A percentile compares a stretch with the other conserved stretches of the same genome.
Conservation (phyloP, 306 rosid genomes). For the Cicer bijugum region DNA sequence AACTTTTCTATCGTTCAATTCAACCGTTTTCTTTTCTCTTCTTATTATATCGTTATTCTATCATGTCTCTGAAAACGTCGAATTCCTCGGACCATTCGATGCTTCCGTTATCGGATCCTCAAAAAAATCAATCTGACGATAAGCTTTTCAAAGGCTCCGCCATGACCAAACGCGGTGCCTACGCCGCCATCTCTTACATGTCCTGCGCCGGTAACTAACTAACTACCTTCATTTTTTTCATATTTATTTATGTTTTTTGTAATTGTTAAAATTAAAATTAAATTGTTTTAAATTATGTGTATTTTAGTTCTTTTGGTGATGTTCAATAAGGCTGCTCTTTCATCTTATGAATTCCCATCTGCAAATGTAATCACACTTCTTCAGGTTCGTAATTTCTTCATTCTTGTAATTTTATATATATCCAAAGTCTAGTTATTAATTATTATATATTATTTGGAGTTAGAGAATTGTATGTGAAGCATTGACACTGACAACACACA, state of each 20-base stretch:
- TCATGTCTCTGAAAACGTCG: constrained; percentile 55
- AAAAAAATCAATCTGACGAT: constrained; percentile 52
- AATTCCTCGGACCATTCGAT: constrained; percentile 53
- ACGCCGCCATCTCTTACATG: constrained; percentile 90
- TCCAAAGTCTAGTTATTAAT: not conserved
- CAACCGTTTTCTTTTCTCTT: not conserved
- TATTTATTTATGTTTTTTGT: not conserved
- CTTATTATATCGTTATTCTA: not conserved
- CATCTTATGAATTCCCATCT: constrained; percentile 80
- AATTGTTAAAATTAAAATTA: not conserved
- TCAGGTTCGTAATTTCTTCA: constrained; percentile 61
- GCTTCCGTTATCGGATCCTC: constrained; percentile 80
- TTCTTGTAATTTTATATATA: not conserved
- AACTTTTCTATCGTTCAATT: not conserved
- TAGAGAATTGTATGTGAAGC: not conserved
- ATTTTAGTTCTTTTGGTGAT: constrained; percentile 80
- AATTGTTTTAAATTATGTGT: not conserved
- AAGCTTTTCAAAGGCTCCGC: constrained; percentile 84
- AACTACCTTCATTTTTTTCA: not conserved
- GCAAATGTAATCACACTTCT: constrained; percentile 89
- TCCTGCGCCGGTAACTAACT: constrained; percentile 69
- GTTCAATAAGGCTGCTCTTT: constrained; percentile 96
- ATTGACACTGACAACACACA: too few species aligned
- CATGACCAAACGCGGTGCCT: constrained; percentile 89
- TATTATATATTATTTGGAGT: constrained; percentile 11